Conservation (phyloP, 352 stramenopile genomes). For the Ophiocytium majus region DNA sequence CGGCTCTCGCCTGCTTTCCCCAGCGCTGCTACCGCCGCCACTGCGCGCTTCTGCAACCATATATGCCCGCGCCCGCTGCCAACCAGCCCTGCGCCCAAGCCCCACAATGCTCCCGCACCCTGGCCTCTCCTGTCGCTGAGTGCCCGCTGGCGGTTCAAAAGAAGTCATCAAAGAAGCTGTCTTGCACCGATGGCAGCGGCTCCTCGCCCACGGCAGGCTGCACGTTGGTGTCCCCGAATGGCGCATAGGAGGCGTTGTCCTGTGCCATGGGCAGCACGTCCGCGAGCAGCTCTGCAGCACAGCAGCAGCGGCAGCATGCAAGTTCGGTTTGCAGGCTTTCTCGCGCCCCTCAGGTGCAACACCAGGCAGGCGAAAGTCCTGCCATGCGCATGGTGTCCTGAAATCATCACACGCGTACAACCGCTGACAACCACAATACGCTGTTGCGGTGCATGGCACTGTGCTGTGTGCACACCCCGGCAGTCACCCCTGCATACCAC, state of each 20-base stretch:
- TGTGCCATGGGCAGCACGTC: background rate
- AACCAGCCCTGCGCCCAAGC: background rate
- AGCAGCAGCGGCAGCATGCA: too few species aligned
- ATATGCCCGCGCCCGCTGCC: background rate
- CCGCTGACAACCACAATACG: too few species aligned
- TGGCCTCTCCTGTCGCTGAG: too few species aligned
- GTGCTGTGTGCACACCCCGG: background rate
- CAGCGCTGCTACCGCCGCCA: background rate
- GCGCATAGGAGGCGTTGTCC: background rate
- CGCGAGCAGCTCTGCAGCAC: background rate
- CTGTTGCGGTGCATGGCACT: too few species aligned
- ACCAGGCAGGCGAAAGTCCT: background rate
- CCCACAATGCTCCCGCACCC: background rate
- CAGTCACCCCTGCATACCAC: background rate
- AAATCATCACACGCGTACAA: background rate
- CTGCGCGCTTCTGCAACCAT: background rate
- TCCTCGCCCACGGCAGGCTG: background rate
- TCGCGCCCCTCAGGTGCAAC: background rate
- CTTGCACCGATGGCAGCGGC: background rate
- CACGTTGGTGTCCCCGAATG: background rate
- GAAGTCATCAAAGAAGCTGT: background rate
- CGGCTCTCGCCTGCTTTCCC: background rate
- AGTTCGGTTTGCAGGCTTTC: too few species aligned
- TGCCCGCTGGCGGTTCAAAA: background rate
- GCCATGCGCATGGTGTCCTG: background rate